phyloP scores from a whole-genome alignment of 768 basidiomycete species.

The Psilocybe subaeruginosa region DNA sequence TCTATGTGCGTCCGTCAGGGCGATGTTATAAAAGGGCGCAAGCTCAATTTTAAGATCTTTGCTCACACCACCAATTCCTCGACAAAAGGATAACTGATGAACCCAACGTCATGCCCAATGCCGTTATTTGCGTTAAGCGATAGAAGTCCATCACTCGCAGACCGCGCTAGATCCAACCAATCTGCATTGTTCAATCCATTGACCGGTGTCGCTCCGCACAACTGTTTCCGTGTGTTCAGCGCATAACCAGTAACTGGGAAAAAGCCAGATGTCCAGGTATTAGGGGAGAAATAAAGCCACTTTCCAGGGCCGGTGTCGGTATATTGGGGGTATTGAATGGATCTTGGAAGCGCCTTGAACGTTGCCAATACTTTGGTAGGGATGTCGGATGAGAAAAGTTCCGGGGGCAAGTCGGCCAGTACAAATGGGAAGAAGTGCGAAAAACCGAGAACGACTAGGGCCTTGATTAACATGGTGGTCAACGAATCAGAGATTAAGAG shows the following conservation, averaged over 20 bases:
- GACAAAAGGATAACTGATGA: slow-evolving; percentile 70
- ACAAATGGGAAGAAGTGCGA: not conserved
- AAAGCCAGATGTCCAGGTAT: slow-evolving; percentile 73
- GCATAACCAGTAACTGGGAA: slow-evolving; percentile 65
- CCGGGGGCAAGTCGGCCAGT: slow-evolving; percentile 32
- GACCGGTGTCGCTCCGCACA: slow-evolving; percentile 45
- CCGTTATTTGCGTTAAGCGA: slow-evolving; percentile 48
- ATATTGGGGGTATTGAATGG: slow-evolving; percentile 61
- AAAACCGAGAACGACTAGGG: not conserved
- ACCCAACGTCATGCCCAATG: slow-evolving; percentile 72
- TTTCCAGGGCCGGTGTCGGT: slow-evolving; percentile 48
- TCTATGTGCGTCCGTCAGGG: slow-evolving; percentile 31
- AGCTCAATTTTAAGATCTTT: not conserved
- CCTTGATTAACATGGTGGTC: not conserved
- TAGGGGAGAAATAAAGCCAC: slow-evolving; percentile 56
- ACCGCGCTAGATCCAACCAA: slow-evolving; percentile 58
- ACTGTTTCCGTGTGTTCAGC: slow-evolving; percentile 50
- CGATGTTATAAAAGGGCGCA: not conserved
- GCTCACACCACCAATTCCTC: slow-evolving; percentile 63
- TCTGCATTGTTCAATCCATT: slow-evolving; percentile 45
- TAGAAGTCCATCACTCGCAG: slow-evolving; percentile 53
- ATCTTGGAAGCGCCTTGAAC: slow-evolving; percentile 44
- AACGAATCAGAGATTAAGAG: not conserved
- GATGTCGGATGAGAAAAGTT: slow-evolving; percentile 64
- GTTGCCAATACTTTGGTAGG: slow-evolving; percentile 62